phyloP scores from a whole-genome alignment of 2,329 filamentous ascomycete species.

The Fusarium ramigenum region DNA sequence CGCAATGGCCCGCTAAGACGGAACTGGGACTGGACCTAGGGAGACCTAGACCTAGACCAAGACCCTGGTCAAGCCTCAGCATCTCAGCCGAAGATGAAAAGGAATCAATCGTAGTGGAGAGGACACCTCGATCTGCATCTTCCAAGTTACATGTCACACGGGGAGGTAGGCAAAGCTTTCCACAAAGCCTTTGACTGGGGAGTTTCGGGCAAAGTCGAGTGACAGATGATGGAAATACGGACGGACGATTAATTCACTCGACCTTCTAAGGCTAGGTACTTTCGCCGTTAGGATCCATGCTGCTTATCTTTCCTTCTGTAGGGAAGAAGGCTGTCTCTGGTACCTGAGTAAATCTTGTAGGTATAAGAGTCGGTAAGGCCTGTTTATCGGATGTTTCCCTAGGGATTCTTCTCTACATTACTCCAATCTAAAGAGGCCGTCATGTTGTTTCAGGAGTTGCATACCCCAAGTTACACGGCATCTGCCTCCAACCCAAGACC shows the following conservation, averaged over 20 bases:
- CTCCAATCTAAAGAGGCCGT: neutral
- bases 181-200: neutral
- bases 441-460: neutral
- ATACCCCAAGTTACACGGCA: constrained; percentile 1
- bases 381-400: constrained; percentile 1
- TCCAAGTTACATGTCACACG: constrained; percentile 1
- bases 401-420: neutral
- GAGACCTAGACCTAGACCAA: neutral
- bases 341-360: neutral
- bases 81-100: constrained; percentile 17
- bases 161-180: neutral
- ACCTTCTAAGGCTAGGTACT: neutral
- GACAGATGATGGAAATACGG: neutral
- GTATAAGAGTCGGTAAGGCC: neutral
- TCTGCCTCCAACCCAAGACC: constrained; percentile 2
- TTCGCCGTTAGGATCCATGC: neutral
- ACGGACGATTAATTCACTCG: neutral
- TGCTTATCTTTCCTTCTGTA: neutral
- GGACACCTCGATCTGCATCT: constrained; percentile 6
- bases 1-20: constrained; percentile 12
- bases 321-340: neutral
- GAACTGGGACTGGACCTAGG: neutral
- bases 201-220: neutral
- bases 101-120: neutral
- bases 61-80: constrained; percentile 11